These are phyloP conservation scores for Decorospora gaudefroyi DNA, from an alignment of 2,329 filamentous ascomycete species.

Conservation along the genomic window DNA sequence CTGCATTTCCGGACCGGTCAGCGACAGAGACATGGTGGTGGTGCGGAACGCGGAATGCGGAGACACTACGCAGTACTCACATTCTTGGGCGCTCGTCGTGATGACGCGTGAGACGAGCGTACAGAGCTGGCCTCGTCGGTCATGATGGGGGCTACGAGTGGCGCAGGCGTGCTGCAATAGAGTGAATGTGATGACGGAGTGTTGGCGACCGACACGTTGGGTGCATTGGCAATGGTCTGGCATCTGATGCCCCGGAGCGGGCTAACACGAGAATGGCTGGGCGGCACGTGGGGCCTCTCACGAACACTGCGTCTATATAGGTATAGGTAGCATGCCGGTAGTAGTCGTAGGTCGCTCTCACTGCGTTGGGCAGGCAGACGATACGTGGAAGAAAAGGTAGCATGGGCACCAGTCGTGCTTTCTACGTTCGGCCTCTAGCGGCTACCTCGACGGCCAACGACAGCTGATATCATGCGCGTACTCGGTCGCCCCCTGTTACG, in stretches of 20 bases:
- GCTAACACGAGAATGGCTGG: conserved; percentile 21
- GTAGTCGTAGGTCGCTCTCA: too few relatives aligned
- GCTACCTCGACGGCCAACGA: too few relatives aligned
- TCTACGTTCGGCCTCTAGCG: too few relatives aligned
- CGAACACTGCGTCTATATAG: too few relatives aligned
- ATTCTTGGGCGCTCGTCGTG: conserved; percentile 44
- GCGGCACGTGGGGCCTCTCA: conserved; percentile 19
- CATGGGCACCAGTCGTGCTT: too few relatives aligned
- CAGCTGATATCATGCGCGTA: too few relatives aligned
- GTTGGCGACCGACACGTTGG: conserved; percentile 21
- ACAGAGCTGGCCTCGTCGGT: conserved; percentile 33
- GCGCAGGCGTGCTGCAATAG: conserved; percentile 24
- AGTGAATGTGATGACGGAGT: conserved; percentile 18
- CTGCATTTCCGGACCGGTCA: conserved; percentile 50
- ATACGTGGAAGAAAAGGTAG: too few relatives aligned
- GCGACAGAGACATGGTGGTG: conserved; percentile 14
- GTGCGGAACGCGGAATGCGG: conserved; percentile 12
- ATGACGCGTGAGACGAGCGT: conserved; percentile 54
- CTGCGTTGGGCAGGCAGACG: too few relatives aligned
- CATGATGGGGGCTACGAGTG: conserved; percentile 22
- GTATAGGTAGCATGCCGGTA: too few relatives aligned
- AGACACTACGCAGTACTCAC: conserved; percentile 29
- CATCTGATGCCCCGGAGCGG: conserved; percentile 16
- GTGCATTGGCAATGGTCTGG: conserved; percentile 21
- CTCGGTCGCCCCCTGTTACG: too few relatives aligned